Percentiles rank a stretch among this genome's conserved stretches.
Conservation (phyloP, 2,329 filamentous ascomycete species). For the Colletotrichum sp. region DNA sequence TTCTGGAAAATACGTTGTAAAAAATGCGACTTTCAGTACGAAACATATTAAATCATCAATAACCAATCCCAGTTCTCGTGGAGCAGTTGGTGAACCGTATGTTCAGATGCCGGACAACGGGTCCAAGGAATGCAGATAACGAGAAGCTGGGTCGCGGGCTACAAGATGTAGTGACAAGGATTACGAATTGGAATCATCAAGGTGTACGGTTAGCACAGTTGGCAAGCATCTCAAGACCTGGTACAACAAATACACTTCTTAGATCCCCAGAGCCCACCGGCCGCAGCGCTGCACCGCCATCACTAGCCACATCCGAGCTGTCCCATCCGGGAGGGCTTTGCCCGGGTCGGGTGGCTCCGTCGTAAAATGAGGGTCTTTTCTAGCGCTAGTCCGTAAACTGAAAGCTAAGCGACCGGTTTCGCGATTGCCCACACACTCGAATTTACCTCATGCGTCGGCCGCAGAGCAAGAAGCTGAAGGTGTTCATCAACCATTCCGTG, state of each 20-base stretch:
- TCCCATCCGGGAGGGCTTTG: slow-evolving; percentile 12
- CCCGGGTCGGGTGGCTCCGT: slow-evolving; percentile 2
- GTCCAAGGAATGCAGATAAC: background rate
- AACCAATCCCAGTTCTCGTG: background rate
- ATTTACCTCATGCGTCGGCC: slow-evolving; percentile 26
- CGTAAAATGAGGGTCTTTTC: background rate
- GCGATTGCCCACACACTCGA: slow-evolving; percentile 40
- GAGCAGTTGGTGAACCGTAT: background rate
- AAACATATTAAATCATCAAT: background rate
- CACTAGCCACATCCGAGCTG: slow-evolving; percentile 8
- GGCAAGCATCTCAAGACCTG: background rate
- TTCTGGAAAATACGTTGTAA: background rate
- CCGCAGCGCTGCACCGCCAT: background rate
- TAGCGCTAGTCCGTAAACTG: slow-evolving; percentile 13
- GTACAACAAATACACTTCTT: background rate
- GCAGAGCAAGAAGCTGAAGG: slow-evolving; percentile 14
- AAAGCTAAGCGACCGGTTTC: slow-evolving; percentile 32
- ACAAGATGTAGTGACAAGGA: background rate
- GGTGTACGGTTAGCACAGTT: background rate
- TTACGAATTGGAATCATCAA: background rate
- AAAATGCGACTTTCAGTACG: background rate
- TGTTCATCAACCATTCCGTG: slow-evolving; percentile 27
- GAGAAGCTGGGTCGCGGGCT: background rate
- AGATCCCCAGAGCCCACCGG: background rate
- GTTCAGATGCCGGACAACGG: background rate